Conservation (phyloP, 306 rosid species). For the Gastrolobium bilobum region DNA sequence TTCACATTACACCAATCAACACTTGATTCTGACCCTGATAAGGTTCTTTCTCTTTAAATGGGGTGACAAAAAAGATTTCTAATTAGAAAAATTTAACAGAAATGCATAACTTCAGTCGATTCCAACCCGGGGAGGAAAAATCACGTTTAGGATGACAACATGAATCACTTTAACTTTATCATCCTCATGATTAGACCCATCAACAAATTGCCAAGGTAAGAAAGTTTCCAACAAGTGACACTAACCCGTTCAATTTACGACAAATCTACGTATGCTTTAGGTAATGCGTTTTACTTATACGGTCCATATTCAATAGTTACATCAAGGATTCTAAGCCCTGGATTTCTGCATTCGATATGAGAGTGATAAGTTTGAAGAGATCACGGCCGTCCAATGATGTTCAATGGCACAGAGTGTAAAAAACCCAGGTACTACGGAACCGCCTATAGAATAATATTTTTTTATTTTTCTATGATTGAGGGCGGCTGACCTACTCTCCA, state of each 20-base stretch:
- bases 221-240: conserved; percentile 42
- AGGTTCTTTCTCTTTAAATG: not conserved
- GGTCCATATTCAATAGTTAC: not conserved
- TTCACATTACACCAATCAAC: not conserved
- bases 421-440: conserved; percentile 53
- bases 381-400: conserved; percentile 13
- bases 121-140: conserved; percentile 27
- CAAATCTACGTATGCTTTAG: conserved; percentile 28
- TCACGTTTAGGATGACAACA: conserved; percentile 45
- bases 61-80: not conserved
- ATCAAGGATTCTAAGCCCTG: not conserved
- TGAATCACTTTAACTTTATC: conserved; percentile 38
- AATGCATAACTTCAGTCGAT: conserved; percentile 22
- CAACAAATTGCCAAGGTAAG: conserved; percentile 36
- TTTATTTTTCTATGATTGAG: conserved; percentile 32
- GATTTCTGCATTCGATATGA: not conserved
- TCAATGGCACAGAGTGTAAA: not conserved
- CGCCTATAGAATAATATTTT: conserved; percentile 38
- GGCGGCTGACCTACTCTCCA: conserved; percentile 87
- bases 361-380: not conserved
- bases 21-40: not conserved
- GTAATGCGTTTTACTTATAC: conserved; percentile 13
- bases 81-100: not conserved
- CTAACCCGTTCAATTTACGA: conserved; percentile 30
- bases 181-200: conserved; percentile 46